Conservation (phyloP, 208 protist species). For the Trypanosomatidae sp. region DNA sequence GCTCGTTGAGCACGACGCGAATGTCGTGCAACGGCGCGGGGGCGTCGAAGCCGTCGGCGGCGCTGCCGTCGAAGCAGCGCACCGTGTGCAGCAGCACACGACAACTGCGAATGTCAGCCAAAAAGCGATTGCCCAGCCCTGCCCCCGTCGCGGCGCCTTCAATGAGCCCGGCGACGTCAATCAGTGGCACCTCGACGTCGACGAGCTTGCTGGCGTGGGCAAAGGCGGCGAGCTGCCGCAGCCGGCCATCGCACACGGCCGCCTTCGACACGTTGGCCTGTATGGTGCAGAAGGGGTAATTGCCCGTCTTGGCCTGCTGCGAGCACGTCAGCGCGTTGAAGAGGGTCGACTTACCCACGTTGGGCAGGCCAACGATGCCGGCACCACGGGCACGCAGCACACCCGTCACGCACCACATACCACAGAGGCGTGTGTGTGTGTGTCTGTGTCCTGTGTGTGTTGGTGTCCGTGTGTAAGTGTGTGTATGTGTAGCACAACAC, state of each 20-base stretch:
- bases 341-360: constrained; percentile 88
- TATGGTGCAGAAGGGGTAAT: constrained; percentile 91
- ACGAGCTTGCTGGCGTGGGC: constrained; percentile 46
- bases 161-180: constrained; percentile 85
- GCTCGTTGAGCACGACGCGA: constrained; percentile 52
- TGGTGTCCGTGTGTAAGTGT: too few species aligned
- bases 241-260: constrained; percentile 56
- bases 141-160: constrained; percentile 72
- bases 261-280: constrained; percentile 79
- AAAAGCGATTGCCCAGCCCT: constrained; percentile 82
- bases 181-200: constrained; percentile 72
- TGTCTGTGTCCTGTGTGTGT: neutral
- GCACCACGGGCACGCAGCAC: constrained; percentile 24
- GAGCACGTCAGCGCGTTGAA: constrained; percentile 90
- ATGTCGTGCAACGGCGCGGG: constrained; percentile 74
- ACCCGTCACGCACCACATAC: constrained; percentile 9
- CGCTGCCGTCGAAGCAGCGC: constrained; percentile 78
- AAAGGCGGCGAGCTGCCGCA: constrained; percentile 54
- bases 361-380: constrained; percentile 84
- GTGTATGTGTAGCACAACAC: too few species aligned
- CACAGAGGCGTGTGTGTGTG: neutral
- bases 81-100: constrained; percentile 78
- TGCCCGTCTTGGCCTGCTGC: constrained; percentile 82
- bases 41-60: constrained; percentile 64
- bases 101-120: constrained; percentile 73